phyloP scores from a whole-genome alignment of 2,329 filamentous ascomycete genomes.

The Nothophoma quercina region DNA sequence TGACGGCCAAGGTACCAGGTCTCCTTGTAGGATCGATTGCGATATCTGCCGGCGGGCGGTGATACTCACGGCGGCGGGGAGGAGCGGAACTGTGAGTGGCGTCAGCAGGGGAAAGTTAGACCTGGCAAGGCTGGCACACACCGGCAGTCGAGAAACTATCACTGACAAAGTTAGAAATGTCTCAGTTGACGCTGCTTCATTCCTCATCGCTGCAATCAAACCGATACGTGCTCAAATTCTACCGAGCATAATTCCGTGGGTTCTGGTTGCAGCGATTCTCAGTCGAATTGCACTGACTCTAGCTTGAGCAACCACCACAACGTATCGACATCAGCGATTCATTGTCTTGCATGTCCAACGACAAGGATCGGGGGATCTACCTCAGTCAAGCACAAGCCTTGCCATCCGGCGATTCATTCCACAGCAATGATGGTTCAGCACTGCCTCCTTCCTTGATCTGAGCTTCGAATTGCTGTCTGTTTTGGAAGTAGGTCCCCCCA shows the following conservation, averaged over 20 bases:
- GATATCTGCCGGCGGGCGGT: conserved; percentile 8
- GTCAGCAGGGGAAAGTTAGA: background rate
- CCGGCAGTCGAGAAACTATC: conserved; percentile 3
- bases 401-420: background rate
- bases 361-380: conserved; percentile 19
- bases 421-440: conserved; percentile 10
- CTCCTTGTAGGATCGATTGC: conserved; percentile 5
- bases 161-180: conserved; percentile 12
- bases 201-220: conserved; percentile 7
- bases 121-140: conserved; percentile 15
- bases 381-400: conserved; percentile 10
- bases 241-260: conserved; percentile 12
- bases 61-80: conserved; percentile 17
- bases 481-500: background rate
- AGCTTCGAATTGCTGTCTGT: background rate
- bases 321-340: conserved; percentile 12
- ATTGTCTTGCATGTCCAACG: conserved; percentile 14
- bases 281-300: conserved; percentile 12
- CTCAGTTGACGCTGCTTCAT: conserved; percentile 9
- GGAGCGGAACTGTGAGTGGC: conserved; percentile 16
- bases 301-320: conserved; percentile 1
- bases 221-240: conserved; percentile 17
- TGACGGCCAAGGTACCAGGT: conserved; percentile 1
- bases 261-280: conserved; percentile 5
- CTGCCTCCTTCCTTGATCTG: conserved; percentile 10